Base-by-base conservation (phyloP, 306 rosid genomes). In the Ceratonia siliqua region DNA sequence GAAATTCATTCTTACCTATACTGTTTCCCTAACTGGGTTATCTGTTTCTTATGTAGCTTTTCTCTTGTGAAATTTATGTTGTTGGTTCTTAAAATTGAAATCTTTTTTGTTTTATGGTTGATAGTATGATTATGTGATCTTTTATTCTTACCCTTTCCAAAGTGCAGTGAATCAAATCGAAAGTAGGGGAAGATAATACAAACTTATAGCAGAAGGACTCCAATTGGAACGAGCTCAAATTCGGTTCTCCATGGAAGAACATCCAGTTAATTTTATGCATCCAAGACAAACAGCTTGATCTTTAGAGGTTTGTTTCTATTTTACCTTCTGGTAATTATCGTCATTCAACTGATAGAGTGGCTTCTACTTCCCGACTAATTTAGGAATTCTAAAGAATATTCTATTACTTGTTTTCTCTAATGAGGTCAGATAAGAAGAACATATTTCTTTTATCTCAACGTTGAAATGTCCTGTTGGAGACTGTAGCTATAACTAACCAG, bases 241-340 rank as follows among this genome's bases (percentile, higher is more conserved):
- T 82, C 61, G 68, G 32, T n/a, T 22, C 75, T 39, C 89, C 93
- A 11, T 91, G 98, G 96, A 87, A 74, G 73, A 91, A 87, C 78
- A 88, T 94, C 78, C 83, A 87, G 52, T 79, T 94, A 72, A 81
- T 94, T 57, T 67, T 84, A 20, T 76, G 78, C 73, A 70, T 94
- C 72, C 93, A 87, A 85, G 83, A 88, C 79, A 85, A 82, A 75
- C 68, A 83, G 7, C 56, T 82, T 49, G 84, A 90, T 62, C 71
- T 83, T 77, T 82, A 85, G 59, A 88, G 87, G 98, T 94, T 73
- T 46, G 78, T 80, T 38, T 76, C 72, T 39, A 5, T 17, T 28
- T 32, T 68, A 32, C 32, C 27, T 52, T 12, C 0, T 21, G 25
- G 21, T 53, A 54, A 0, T 70, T 38, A 27, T 35, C 8, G 42